Base-by-base conservation (phyloP, 805 yeast species). In the Zygoascus biomembranicola region DNA sequence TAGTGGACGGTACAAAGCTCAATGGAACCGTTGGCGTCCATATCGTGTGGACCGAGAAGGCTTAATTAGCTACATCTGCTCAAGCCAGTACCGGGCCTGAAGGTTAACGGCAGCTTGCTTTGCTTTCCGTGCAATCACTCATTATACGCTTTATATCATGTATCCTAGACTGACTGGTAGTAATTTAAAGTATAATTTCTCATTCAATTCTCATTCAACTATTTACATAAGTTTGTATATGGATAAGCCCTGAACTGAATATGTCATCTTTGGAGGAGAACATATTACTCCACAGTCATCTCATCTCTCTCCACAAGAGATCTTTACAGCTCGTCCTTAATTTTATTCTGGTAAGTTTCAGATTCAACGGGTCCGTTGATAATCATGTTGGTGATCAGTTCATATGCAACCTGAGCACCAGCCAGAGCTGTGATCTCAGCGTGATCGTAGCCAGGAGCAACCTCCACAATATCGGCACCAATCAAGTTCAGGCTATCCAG, bases 391-490 rank as follows among this genome's bases (percentile, higher is more conserved):
- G 94, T 84, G 51, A 86, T 66, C 43, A 87, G 61, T 66, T 87
- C 95, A 67, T 70, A 85, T 0, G 82, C 79, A 49, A 81, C 80
- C 55, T 81, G 84, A 2, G 85, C 81, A 2, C 85, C 89, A 2
- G 84, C 82, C 55, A 82, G 68, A 14, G 83, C 77, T 4, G 89
- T 83, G 54, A 77, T 73, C 57, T 78, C 87, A 14, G 82, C 77
- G 52, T 77, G 77, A 35, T 83, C 85, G 57, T 70, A 82, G 1
- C 86, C 81, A 2, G 88, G 87, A 41, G 82, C 69, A 4, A 83
- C 87, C 66, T 86, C 92, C 2, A 86, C 92, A 32, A 85, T 75
- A 61, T 85, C 94, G 13, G 85, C 88, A 20, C 92, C 92, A 3
- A 85, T 81, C 43, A 85, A 56, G 55, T 81, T 75, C 53, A 85